Percentiles rank a stretch among this genome's conserved stretches.
These are phyloP conservation scores for Datura wrightii DNA, from an alignment of 257 asterid species.

Conservation along the genomic window DNA sequence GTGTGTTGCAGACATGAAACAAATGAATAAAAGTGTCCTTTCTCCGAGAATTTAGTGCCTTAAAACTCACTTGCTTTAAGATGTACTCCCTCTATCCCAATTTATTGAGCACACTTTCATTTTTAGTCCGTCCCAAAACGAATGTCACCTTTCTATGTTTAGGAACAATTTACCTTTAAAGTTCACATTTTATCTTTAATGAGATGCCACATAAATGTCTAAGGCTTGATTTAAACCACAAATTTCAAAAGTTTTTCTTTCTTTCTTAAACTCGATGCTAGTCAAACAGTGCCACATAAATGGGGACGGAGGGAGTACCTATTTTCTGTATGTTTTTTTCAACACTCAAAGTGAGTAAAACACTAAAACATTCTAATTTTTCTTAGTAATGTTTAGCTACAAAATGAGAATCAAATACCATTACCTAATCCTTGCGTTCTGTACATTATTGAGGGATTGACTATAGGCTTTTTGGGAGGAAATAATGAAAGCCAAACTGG, in stretches of 20 bases:
- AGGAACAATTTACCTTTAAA: background rate
- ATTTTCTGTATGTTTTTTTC: background rate
- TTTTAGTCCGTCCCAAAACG: background rate
- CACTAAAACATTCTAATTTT: slow-evolving; percentile 8
- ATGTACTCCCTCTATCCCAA: background rate
- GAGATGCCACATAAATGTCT: background rate
- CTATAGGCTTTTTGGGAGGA: background rate
- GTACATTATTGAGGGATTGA: background rate
- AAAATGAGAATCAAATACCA: background rate
- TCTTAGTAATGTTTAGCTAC: background rate
- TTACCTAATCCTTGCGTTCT: background rate
- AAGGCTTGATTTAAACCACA: background rate
- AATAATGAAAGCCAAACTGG: background rate
- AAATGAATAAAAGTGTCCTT: background rate
- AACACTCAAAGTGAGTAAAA: background rate
- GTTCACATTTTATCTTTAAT: background rate
- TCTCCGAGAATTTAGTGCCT: background rate
- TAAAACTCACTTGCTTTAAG: background rate
- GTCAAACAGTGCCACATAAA: background rate
- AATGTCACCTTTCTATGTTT: background rate
- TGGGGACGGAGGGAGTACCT: background rate
- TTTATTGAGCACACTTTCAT: background rate
- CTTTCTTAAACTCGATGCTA: background rate
- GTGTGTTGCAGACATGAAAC: background rate
- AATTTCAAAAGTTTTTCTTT: background rate